Percentiles rank a stretch among this genome's conserved stretches.
phyloP scores from a whole-genome alignment of 352 stramenopile species.

The Phytophthora brassicae region DNA sequence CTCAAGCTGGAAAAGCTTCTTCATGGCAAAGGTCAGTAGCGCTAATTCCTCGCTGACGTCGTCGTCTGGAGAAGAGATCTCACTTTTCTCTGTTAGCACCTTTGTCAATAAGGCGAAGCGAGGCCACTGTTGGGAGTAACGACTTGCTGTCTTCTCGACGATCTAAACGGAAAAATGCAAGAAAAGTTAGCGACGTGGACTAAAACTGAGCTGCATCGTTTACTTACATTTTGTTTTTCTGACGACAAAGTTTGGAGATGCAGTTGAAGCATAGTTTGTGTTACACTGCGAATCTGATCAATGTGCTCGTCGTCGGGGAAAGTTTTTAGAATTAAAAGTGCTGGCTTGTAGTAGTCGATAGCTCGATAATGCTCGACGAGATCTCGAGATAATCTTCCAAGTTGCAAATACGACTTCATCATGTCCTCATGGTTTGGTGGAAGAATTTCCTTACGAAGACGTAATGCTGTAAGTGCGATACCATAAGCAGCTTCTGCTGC shows the following conservation, averaged over 20 bases:
- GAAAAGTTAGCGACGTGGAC: slow-evolving; percentile 8
- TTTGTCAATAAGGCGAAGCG: slow-evolving; percentile 24
- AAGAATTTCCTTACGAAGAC: slow-evolving; percentile 39
- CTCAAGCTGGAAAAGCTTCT: slow-evolving; percentile 44
- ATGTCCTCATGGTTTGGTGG: slow-evolving; percentile 30
- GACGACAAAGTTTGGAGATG: slow-evolving; percentile 36
- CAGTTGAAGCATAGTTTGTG: slow-evolving; percentile 41
- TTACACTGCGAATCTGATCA: slow-evolving; percentile 40
- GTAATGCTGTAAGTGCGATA: slow-evolving; percentile 38
- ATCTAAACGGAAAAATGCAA: slow-evolving; percentile 26
- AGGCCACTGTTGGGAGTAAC: slow-evolving; percentile 27
- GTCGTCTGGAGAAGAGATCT: slow-evolving; percentile 1
- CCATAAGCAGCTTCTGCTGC: slow-evolving; percentile 46
- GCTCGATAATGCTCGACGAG: slow-evolving; percentile 59
- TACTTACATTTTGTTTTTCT: slow-evolving; percentile 42
- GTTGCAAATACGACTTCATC: slow-evolving; percentile 46
- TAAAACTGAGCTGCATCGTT: background rate
- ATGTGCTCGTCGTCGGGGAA: slow-evolving; percentile 23
- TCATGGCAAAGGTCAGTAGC: slow-evolving; percentile 44
- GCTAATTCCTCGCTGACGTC: slow-evolving; percentile 17
- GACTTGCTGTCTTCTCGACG: slow-evolving; percentile 40
- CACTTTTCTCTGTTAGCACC: slow-evolving; percentile 1
- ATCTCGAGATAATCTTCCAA: slow-evolving; percentile 40
- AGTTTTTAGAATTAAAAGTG: slow-evolving; percentile 36
- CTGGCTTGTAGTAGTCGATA: slow-evolving; percentile 51